phyloP scores from a whole-genome alignment of 495 filamentous ascomycete species.

The Hypomontagnella submonticulosa region DNA sequence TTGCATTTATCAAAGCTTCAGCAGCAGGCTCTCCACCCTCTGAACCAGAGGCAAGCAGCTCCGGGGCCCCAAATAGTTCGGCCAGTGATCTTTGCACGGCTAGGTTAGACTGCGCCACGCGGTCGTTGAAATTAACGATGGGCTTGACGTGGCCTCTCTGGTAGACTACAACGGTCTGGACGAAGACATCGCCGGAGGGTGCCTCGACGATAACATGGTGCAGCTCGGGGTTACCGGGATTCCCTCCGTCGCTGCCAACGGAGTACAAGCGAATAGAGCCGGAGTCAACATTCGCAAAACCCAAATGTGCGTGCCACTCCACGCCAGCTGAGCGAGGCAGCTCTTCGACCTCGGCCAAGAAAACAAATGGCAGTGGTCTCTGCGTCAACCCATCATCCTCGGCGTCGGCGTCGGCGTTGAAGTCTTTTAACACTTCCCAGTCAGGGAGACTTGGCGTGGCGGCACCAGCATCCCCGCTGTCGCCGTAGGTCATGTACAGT shows the following conservation, averaged over 20 bases:
- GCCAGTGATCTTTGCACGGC: slow-evolving; percentile 14
- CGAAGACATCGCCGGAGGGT: slow-evolving; percentile 30
- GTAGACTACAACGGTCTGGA: slow-evolving; percentile 35
- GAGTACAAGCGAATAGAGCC: slow-evolving; percentile 33
- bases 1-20: slow-evolving; percentile 19
- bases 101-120: slow-evolving; percentile 1
- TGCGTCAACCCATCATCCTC: slow-evolving; percentile 14
- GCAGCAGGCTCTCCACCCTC: not conserved
- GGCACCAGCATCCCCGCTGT: slow-evolving; percentile 15
- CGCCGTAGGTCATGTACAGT: slow-evolving; percentile 47
- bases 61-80: not conserved
- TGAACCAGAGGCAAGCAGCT: not conserved
- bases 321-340: slow-evolving; percentile 74
- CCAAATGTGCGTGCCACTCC: slow-evolving; percentile 73
- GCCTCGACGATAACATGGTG: slow-evolving; percentile 41
- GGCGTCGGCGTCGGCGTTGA: slow-evolving; percentile 32
- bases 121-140: not conserved
- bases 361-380: slow-evolving; percentile 66
- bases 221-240: slow-evolving; percentile 7
- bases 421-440: slow-evolving; percentile 47
- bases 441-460: slow-evolving; percentile 47
- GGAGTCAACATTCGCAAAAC: slow-evolving; percentile 38
- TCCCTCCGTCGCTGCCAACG: not conserved
- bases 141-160: not conserved
- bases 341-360: slow-evolving; percentile 76